Evolutionary conservation across 2,329 filamentous ascomycete genomes (phyloP), one percentile per base, ranked within the genome.

Genomic region (Pestalotiopsis sp.): DNA sequence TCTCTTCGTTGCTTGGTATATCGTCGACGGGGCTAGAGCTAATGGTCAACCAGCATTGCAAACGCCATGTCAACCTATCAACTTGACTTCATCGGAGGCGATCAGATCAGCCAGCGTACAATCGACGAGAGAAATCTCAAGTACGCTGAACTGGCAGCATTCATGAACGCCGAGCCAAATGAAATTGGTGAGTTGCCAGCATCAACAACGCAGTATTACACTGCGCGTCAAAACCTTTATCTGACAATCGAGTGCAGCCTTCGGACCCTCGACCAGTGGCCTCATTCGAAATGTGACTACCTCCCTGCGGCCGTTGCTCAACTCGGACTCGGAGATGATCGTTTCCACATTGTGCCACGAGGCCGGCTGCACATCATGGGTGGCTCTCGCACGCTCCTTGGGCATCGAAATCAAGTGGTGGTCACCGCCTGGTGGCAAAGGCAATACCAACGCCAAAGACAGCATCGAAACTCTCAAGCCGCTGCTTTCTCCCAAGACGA

Each of bases 341-440:
- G 76, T 94, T 12, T 93, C 92, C 0, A 86, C 86, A 67, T 82
- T 94, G 67, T 92, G 95, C 77, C 92, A 95, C 74, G 93, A 95
- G 80, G 90, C 92, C 49, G 94, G 94, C 76, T 89, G 93, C 68
- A 88, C 91, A 1, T 85, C 92, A 0, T 95, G 92, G 93, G 81
- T 93, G 0, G 86, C 88, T 64, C 84, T 95, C 27, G 92, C 92
- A 1, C 79, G 85, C 36, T 85, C 86, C 17, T 85, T 89, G 60
- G 84, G 86, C 2, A 82, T 93, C 6, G 85, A 80, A 0, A 76
- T 95, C 59, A 93, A 91, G 75, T 94, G 91, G 91, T 95, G 92
- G 92, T 80, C 80, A 20, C 87, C 88, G 3, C 73, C 77, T 13
- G 59, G 59, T 41, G 59, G 59, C 13, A 74, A 80, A 68, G 59